Percentiles rank a stretch among this genome's conserved stretches.
Conservation (phyloP, 257 asterid genomes). For the Lavandula angustifolia region DNA sequence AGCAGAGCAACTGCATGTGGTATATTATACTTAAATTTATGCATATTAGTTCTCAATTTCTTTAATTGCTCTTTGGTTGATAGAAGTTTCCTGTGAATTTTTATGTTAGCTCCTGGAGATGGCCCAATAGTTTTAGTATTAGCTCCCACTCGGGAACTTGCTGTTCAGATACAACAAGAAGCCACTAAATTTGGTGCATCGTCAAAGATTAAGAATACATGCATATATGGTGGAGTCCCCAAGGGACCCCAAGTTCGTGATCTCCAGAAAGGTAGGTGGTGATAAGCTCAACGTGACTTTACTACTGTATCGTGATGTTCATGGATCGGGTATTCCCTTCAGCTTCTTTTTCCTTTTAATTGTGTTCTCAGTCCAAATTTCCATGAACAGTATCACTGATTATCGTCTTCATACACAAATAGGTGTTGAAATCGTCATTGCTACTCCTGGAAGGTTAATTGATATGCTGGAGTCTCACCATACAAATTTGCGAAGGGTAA, state of each 20-base stretch:
- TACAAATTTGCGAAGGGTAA: constrained; percentile 86
- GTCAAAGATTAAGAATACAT: constrained; percentile 94
- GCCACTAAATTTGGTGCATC: constrained; percentile 98
- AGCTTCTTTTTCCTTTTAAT: constrained; percentile 53
- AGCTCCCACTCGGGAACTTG: constrained; percentile 99
- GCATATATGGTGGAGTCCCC: constrained; percentile 99
- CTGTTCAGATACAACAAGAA: constrained; percentile 99
- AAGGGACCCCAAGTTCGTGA: constrained; percentile 99
- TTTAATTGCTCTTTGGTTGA: constrained; percentile 30
- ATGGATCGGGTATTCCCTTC: constrained; percentile 99
- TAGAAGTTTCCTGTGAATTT: constrained; percentile 35
- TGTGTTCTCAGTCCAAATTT: constrained; percentile 24
- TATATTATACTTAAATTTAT: not conserved
- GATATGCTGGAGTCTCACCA: constrained; percentile 93
- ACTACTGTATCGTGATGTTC: constrained; percentile 97
- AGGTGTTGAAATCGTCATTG: constrained; percentile 94
- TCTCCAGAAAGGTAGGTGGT: constrained; percentile 99
- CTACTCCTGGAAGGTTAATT: constrained; percentile 91
- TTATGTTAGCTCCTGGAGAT: constrained; percentile 85
- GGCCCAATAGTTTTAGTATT: constrained; percentile 98
- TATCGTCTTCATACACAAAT: constrained; percentile 19
- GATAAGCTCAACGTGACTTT: constrained; percentile 98
- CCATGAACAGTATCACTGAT: constrained; percentile 28
- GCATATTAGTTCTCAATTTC: constrained; percentile 5
- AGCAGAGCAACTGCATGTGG: not conserved